A percentile compares a stretch with the other conserved stretches of the same genome.
Conservation (phyloP, 2,329 filamentous ascomycete genomes). For the Escovopsis sp. region DNA sequence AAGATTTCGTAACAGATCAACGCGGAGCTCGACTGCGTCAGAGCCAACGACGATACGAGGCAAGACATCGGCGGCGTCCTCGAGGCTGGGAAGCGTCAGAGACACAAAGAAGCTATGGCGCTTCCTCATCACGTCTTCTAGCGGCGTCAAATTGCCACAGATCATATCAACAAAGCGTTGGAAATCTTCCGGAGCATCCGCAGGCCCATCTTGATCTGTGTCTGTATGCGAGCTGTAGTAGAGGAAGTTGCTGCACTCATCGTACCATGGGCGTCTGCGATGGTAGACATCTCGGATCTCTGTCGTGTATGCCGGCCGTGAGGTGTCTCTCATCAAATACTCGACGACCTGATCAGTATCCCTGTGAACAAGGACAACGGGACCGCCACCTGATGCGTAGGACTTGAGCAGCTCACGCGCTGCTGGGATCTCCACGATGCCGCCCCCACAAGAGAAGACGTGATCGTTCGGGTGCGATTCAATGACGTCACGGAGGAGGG, state of each 20-base stretch:
- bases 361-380: conserved; percentile 75
- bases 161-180: conserved; percentile 24
- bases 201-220: conserved; percentile 8
- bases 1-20: conserved; percentile 72
- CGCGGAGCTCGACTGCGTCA: conserved; percentile 87
- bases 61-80: conserved; percentile 46
- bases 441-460: conserved; percentile 87
- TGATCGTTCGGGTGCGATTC: conserved; percentile 59
- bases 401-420: conserved; percentile 61
- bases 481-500: conserved; percentile 57
- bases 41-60: conserved; percentile 65
- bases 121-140: conserved; percentile 27
- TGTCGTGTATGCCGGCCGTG: conserved; percentile 79
- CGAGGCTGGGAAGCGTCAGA: conserved; percentile 65
- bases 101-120: conserved; percentile 85
- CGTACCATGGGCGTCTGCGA: conserved; percentile 76
- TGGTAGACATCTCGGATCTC: conserved; percentile 86
- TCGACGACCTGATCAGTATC: conserved; percentile 79
- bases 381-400: conserved; percentile 62
- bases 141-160: conserved; percentile 30
- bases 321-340: conserved; percentile 79
- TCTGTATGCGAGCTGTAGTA: conserved; percentile 64
- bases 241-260: conserved; percentile 84
- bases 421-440: conserved; percentile 73
- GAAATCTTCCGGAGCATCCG: conserved; percentile 20